phyloP scores from a whole-genome alignment of 2,329 filamentous ascomycete genomes.

The Xylaria sp. region DNA sequence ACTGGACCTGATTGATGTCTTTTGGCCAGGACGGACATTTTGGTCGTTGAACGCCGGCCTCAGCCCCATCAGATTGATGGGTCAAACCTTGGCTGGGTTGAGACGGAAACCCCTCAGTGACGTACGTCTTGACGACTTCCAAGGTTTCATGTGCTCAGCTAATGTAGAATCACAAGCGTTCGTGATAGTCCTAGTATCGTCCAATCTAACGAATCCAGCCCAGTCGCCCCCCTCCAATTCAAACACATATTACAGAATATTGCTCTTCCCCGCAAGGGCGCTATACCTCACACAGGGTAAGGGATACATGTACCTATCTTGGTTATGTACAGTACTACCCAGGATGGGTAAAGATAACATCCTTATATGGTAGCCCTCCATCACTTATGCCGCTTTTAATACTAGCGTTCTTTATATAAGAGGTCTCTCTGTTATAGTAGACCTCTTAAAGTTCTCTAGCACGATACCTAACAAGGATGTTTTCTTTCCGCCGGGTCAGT shows the following conservation, averaged over 20 bases:
- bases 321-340: no score
- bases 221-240: slow-evolving; percentile 1
- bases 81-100: slow-evolving; percentile 9
- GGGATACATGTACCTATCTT: no score
- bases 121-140: slow-evolving; percentile 16
- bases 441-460: no score
- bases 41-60: background rate
- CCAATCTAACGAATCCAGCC: slow-evolving; percentile 20
- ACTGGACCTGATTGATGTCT: no score
- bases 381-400: no score
- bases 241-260: background rate
- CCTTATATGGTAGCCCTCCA: no score
- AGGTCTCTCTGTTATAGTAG: no score
- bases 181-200: background rate
- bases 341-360: no score
- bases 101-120: slow-evolving; percentile 22
- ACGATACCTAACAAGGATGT: no score
- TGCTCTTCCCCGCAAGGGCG: background rate
- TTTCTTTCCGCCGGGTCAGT: no score
- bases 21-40: background rate
- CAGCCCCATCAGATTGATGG: slow-evolving; percentile 7
- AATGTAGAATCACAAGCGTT: slow-evolving; percentile 1
- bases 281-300: background rate
- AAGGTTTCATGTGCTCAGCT: slow-evolving; percentile 23
- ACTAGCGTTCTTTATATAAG: no score